phyloP scores from a whole-genome alignment of 345 rosid species.

The Lepidium sativum region DNA sequence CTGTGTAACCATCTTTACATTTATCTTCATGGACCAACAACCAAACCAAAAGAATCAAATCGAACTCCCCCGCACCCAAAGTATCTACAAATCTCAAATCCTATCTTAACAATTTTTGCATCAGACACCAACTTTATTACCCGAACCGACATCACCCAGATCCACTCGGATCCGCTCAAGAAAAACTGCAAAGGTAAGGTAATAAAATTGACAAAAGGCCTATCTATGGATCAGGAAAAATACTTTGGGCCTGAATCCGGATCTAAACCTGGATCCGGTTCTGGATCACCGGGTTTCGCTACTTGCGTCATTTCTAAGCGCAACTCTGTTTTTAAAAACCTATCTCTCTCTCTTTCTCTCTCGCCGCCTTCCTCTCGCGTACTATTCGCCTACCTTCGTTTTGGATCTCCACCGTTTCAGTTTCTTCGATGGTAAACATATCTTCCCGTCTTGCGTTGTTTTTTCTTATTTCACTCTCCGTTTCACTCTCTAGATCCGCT shows the following conservation, averaged over 20 bases:
- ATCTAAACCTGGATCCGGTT: neutral
- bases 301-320: constrained; percentile 24
- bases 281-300: neutral
- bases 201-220: neutral
- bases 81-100: neutral
- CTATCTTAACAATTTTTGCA: neutral
- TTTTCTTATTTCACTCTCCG: neutral
- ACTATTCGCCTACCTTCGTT: neutral
- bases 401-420: constrained; percentile 13
- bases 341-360: neutral
- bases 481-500: neutral
- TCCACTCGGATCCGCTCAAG: constrained; percentile 3
- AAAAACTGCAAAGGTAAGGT: too few relatives aligned
- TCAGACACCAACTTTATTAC: neutral
- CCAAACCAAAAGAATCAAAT: neutral
- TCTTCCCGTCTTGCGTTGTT: neutral
- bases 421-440: constrained; percentile 14
- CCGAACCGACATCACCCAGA: neutral
- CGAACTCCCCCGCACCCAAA: neutral
- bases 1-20: neutral
- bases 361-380: constrained; percentile 12
- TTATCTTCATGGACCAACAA: too few relatives aligned
- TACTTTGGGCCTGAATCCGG: neutral
- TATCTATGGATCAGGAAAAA: neutral
- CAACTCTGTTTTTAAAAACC: constrained; percentile 16